Conservation (phyloP, 148 eudicot genomes). For the Chenopodium suecicum region DNA sequence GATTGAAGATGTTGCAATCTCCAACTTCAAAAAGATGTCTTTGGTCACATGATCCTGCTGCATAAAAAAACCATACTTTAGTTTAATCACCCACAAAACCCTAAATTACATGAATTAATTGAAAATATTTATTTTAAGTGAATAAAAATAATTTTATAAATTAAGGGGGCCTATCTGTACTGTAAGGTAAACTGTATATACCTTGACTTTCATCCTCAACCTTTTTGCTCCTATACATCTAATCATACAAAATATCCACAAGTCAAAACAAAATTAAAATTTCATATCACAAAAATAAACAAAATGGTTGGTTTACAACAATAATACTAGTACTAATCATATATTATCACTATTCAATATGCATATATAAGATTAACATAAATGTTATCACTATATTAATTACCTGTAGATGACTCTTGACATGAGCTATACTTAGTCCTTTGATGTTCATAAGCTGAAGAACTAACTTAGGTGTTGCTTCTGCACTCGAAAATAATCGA, state of each 20-base stretch:
- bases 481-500: constrained; percentile 32
- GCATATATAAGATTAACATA: not conserved
- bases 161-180: not conserved
- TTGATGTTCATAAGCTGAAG: constrained; percentile 84
- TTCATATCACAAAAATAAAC: not conserved
- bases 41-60: constrained; percentile 32
- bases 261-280: not conserved
- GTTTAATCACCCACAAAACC: constrained; percentile 5
- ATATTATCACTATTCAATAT: too few species aligned
- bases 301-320: too few species aligned
- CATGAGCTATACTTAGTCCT: constrained; percentile 84
- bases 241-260: constrained; percentile 3
- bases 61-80: not conserved
- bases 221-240: constrained; percentile 84
- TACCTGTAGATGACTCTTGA: constrained; percentile 94
- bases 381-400: not conserved
- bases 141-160: too few species aligned
- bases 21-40: constrained; percentile 43
- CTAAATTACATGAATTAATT: constrained; percentile 13
- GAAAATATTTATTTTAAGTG: not conserved
- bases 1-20: constrained; percentile 61
- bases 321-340: not conserved
- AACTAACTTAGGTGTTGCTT: constrained; percentile 86
- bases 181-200: constrained; percentile 8
- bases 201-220: constrained; percentile 56